Evolutionary conservation across 345 rosid species (phyloP).

Genomic region (Populus alba): DNA sequence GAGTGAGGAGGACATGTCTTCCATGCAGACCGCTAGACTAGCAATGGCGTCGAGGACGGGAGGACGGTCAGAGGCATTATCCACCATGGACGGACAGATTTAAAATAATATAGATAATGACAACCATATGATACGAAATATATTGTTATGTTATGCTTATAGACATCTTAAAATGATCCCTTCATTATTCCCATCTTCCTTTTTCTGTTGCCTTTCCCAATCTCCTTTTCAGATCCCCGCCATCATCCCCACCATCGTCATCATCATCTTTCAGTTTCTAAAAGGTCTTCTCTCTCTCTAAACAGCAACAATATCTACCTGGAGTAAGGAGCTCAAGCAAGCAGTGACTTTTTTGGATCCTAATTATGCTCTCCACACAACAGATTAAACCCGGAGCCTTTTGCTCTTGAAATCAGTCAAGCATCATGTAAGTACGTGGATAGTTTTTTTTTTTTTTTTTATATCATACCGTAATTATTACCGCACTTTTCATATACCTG

Average conservation of each 20-base stretch:
- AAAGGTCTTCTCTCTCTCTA: background rate
- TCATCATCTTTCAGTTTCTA: background rate
- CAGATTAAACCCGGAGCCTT: background rate
- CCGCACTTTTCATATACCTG: background rate
- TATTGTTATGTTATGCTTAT: background rate
- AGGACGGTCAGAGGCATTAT: too few relatives aligned
- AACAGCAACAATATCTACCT: background rate
- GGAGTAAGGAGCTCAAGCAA: background rate
- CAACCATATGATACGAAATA: background rate
- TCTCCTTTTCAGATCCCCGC: background rate
- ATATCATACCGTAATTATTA: background rate
- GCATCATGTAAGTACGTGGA: constrained; percentile 18
- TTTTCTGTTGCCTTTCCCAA: constrained; percentile 6
- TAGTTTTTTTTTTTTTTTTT: background rate
- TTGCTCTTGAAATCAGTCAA: background rate
- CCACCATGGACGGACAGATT: too few relatives aligned
- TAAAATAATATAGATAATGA: background rate
- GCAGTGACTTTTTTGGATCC: background rate
- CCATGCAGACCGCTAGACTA: too few relatives aligned
- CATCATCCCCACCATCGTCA: background rate
- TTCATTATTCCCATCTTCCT: background rate
- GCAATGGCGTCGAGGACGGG: too few relatives aligned
- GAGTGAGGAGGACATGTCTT: too few relatives aligned
- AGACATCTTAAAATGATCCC: background rate
- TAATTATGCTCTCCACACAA: background rate